Evolutionary conservation across 2,329 filamentous ascomycete species (phyloP).

Genomic region (Colletotrichum sp.): DNA sequence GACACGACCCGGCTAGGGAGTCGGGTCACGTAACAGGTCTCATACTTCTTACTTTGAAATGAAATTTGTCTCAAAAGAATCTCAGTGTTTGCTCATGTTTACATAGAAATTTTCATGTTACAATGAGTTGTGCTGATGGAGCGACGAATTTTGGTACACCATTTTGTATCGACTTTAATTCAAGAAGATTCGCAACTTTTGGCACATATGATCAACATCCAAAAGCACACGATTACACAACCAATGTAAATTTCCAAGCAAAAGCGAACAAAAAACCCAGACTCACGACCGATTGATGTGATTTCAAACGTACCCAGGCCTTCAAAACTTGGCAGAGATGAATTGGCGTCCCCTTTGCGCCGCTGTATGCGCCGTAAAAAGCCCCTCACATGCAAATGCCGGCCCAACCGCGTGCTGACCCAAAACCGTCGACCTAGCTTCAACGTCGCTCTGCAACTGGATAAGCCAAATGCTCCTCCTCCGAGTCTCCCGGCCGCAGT

Average conservation of each 20-base stretch:
- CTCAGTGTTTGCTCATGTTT: rapidly evolving
- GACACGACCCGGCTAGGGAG: not conserved
- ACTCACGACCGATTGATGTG: not conserved
- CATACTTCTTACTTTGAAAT: not conserved
- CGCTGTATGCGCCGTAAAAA: not conserved
- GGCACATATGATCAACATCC: rapidly evolving
- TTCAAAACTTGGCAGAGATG: not conserved
- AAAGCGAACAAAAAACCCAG: not conserved
- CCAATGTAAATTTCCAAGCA: rapidly evolving
- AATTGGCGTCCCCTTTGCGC: not conserved
- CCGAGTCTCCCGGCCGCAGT: not conserved
- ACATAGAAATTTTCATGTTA: rapidly evolving
- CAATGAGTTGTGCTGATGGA: not conserved
- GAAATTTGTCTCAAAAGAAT: not conserved
- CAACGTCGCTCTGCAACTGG: not conserved
- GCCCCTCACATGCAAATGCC: not conserved
- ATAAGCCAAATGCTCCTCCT: not conserved
- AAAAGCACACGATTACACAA: rapidly evolving
- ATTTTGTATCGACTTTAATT: not conserved
- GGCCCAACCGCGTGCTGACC: not conserved
- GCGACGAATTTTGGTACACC: not conserved
- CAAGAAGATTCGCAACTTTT: not conserved
- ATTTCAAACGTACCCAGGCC: not conserved
- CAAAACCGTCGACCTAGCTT: not conserved
- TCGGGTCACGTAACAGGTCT: not conserved